Conservation (phyloP, 768 basidiomycete species). For the Leucocoprinus leucothites region DNA sequence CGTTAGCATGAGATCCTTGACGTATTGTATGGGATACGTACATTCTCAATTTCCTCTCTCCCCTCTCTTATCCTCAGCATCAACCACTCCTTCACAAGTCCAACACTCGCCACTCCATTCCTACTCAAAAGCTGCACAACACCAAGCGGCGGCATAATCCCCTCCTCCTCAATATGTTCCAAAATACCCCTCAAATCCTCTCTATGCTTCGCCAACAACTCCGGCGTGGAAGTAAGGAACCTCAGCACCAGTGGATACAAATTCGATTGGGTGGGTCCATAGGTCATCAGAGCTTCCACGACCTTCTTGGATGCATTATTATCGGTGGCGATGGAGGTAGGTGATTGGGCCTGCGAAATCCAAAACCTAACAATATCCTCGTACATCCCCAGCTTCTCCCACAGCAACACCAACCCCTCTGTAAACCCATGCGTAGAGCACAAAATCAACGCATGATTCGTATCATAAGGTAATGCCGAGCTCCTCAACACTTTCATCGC, state of each 20-base stretch:
- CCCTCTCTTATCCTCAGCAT: slow-evolving; percentile 73
- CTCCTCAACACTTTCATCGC: slow-evolving; percentile 71
- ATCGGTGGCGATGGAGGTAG: slow-evolving; percentile 19
- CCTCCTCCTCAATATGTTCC: slow-evolving; percentile 74
- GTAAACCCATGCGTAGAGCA: slow-evolving; percentile 85
- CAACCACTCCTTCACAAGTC: slow-evolving; percentile 90
- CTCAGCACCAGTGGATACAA: slow-evolving; percentile 87
- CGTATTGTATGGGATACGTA: slow-evolving; percentile 32
- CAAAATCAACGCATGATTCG: slow-evolving; percentile 90
- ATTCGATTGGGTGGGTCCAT: slow-evolving; percentile 67
- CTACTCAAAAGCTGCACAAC: slow-evolving; percentile 86
- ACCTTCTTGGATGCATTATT: slow-evolving; percentile 54
- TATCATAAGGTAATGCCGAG: slow-evolving; percentile 70
- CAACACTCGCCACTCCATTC: slow-evolving; percentile 89
- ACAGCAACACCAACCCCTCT: slow-evolving; percentile 81
- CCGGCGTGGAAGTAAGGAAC: slow-evolving; percentile 82
- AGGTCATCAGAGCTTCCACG: slow-evolving; percentile 66
- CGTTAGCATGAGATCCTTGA: not conserved
- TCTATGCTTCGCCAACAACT: slow-evolving; percentile 67
- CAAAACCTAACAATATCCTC: slow-evolving; percentile 93
- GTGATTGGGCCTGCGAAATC: slow-evolving; percentile 62
- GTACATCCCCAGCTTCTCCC: slow-evolving; percentile 95
- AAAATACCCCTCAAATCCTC: slow-evolving; percentile 70
- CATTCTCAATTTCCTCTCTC: slow-evolving; percentile 74
- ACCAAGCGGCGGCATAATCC: slow-evolving; percentile 84